Base-by-base conservation (phyloP, 768 basidiomycete genomes). In the Xanthoconium stramineum region DNA sequence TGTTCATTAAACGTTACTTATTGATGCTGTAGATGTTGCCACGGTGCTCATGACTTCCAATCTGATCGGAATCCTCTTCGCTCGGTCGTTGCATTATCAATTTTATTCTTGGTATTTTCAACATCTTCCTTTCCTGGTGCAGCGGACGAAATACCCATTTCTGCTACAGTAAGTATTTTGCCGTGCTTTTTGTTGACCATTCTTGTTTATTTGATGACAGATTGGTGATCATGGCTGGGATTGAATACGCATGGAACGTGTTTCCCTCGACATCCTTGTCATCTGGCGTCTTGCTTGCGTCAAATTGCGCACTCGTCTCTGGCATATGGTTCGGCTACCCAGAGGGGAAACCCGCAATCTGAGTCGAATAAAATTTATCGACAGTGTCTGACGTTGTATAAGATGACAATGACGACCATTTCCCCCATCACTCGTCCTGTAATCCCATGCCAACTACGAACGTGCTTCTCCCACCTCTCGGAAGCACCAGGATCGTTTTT, bases 71-170 rank as follows among this genome's bases (percentile, higher is more conserved):
- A 88, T 98, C 36, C 59, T 91, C 8, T 97, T 91, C 69, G 92
- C 97, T 20, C 84, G 97, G 19, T 98, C 96, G 11, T 75, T 99
- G 43, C 97, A 99, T 69, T 98, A 98, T 69, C 97, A 99, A 63
- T 99, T 99, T 72, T 97, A 97, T 70, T 86, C 91, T 6, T 99
- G 97, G 97, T 98, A 98, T 69, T 91, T 88, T 11, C 88, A 91
- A 54, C 92, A 95, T 64, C 70, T 96, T 35, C 93, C 96, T 1
- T 86, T 95, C 66, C 71, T 98, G 30, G 75, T 83, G 5, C 94
- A 85, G 81, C 84, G 84, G 67, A 87, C 89, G 6, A 78, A 73
- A 50, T 89, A 83, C 68, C 88, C 88, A 15, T 47, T 80, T 14
- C 30, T 74, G 29, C 17, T 88, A 37, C 89, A 84, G 91, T 90